Percentiles rank a stretch among this genome's conserved stretches.
phyloP scores from a whole-genome alignment of 352 stramenopile genomes.

The Globisporangium irregulare region DNA sequence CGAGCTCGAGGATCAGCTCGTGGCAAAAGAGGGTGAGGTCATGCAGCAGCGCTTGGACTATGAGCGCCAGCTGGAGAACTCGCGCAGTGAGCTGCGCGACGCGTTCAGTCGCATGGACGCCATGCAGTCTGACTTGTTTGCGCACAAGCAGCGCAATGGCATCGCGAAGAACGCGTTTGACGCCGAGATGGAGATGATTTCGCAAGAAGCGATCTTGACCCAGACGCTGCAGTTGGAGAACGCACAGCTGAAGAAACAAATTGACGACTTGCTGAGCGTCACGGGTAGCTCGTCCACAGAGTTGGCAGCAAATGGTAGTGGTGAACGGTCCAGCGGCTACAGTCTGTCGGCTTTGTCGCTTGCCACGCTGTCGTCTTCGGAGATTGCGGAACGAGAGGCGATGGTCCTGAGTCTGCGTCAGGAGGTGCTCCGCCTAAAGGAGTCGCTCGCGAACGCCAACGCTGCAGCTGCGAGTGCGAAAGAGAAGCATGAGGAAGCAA shows the following conservation, averaged over 20 bases:
- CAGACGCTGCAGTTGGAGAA: conserved; percentile 82
- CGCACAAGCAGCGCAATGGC: conserved; percentile 73
- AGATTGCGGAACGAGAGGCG: conserved; percentile 56
- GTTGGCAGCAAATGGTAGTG: not conserved
- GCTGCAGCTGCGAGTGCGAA: conserved; percentile 26
- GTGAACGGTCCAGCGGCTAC: not conserved
- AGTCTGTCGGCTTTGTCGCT: not conserved
- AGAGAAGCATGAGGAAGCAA: conserved; percentile 27
- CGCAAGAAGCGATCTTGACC: conserved; percentile 78
- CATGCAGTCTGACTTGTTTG: conserved; percentile 91
- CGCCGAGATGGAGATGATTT: conserved; percentile 87
- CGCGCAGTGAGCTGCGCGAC: conserved; percentile 56
- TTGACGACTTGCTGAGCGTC: conserved; percentile 63
- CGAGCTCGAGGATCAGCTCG: conserved; percentile 60
- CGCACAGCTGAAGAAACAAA: conserved; percentile 77
- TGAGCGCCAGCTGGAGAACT: conserved; percentile 60
- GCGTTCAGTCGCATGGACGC: conserved; percentile 79
- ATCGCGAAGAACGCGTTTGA: conserved; percentile 59
- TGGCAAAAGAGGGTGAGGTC: conserved; percentile 71
- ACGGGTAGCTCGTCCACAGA: conserved; percentile 6
- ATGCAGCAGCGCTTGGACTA: conserved; percentile 79
- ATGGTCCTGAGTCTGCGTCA: conserved; percentile 49
- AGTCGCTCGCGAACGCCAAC: conserved; percentile 29
- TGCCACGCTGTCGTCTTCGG: conserved; percentile 10
- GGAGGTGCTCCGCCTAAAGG: conserved; percentile 59